Base-by-base conservation (phyloP, 2,329 filamentous ascomycete species). In the Fusarium dimerum region DNA sequence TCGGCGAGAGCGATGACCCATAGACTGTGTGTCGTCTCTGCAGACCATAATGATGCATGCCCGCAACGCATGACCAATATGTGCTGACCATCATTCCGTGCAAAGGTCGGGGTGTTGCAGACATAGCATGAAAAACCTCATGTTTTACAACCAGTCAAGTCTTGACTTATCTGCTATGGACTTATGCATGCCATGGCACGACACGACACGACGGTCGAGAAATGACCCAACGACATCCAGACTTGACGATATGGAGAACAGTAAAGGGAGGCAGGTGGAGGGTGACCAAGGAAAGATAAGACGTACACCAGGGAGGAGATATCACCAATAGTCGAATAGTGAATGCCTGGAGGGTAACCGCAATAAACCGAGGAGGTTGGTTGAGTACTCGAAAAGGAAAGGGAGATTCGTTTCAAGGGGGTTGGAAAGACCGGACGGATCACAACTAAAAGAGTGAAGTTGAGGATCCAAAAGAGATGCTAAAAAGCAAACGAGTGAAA, bases 391-490 rank as follows among this genome's bases (percentile, higher is more conserved):
- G 47, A 44, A 57, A 50, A 62, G 54, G 44, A 51, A 58, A 62
- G 59, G 55, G 57, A 56, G 34, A 38, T 36, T 51, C 32, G 32
- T 36, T 36, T 46, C 32, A 45, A 40, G 57, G 50, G 50, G 55
- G 55, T 48, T 55, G 59, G 61, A 66, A 66, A 64, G 66, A 74
- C 67, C 67, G 73, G 69, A 75, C 69, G 69, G 70, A 66, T 63
- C 58, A 63, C 66, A 69, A 69, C 70, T 74, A 60, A 75, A 71
- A 68, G 73, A 76, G 68, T 75, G 73, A 74, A 75, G 71, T 70
- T 67, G 71, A 68, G 59, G 62, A 66, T 70, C 65, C 61, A 61
- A 63, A 57, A 69, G 71, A 50, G 51, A 51, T 43, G 39, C 40
- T 49, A 51, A 51, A 41, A 67, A 64, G 66, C 52, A 54, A 51